Base-by-base conservation (phyloP, 2,329 filamentous ascomycete species). In the Triangularia setosa region DNA sequence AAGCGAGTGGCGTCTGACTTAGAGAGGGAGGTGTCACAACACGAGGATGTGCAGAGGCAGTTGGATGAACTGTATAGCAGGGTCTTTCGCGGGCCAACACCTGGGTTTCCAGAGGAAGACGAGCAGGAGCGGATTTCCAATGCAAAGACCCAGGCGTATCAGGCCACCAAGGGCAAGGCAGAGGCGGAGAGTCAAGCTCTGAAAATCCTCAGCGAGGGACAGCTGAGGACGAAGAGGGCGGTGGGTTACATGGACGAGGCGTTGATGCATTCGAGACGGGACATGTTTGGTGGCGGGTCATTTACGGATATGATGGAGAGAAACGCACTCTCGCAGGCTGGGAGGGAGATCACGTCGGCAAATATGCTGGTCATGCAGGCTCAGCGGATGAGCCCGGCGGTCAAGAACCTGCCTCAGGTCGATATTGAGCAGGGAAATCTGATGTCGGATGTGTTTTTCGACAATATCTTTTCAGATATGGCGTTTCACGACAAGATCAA, bases 31-130 rank as follows among this genome's bases (percentile, higher is more conserved):
- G 74, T 73, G 1, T 61, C 67, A 2, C 72, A 76, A 9, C 79
- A 83, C 64, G 69, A 71, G 3, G 69, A 73, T 40, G 78, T 81
- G 2, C 79, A 84, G 69, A 65, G 66, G 2, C 78, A 83, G 21
- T 78, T 86, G 5, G 82, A 86, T 66, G 72, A 71, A 2, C 75
- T 87, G 2, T 86, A 86, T 71, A 71, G 79, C n/a, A 77, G 75
- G 59, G 80, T 87, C 65, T 87, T 87, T 69, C 73, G 76, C 9
- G 83, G 83, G 0, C 79, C 80, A 4, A 85, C 83, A 0, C 81
- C 81, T 0, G 80, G 78, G 0, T 81, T 84, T 25, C 81, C 82
- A 0, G 80, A 81, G n/a, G 83, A 87, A 69, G 84, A 87, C 64
- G 70, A 73, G 27, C 73, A 74, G 60, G 83, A 86, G 70, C 65